phyloP scores from a whole-genome alignment of 805 yeast genomes.

The Pichia occidentalis region DNA sequence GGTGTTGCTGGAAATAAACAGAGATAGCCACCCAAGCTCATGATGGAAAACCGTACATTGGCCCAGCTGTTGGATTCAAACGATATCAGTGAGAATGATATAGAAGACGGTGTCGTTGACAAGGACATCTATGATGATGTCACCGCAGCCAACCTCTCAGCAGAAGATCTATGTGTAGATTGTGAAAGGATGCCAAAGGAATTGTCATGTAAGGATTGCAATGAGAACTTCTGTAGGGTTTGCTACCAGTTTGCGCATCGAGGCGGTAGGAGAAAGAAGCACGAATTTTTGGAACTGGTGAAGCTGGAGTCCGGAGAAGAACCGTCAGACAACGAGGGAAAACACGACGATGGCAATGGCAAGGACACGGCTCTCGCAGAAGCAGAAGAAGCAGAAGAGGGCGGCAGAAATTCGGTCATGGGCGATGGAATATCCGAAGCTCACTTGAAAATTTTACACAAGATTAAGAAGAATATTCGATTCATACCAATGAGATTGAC shows the following conservation, averaged over 20 bases:
- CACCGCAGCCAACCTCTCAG: no score
- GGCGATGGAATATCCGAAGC: no score
- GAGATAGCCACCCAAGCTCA: neutral
- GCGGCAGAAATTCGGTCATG: no score
- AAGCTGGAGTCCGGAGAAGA: constrained; percentile 16
- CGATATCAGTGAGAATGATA: constrained; percentile 18
- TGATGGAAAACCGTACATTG: constrained; percentile 19
- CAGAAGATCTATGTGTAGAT: constrained; percentile 49
- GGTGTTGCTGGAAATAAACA: no score
- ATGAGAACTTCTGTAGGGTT: constrained; percentile 61
- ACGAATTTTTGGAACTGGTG: constrained; percentile 29
- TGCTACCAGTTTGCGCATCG: constrained; percentile 65
- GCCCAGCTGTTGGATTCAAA: constrained; percentile 24
- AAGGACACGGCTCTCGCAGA: neutral
- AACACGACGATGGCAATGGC: constrained; percentile 7
- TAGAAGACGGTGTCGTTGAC: constrained; percentile 6
- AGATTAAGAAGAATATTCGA: constrained; percentile 38
- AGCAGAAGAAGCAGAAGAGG: constrained; percentile 16
- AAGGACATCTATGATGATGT: no score
- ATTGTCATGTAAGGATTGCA: constrained; percentile 54
- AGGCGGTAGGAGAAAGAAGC: constrained; percentile 55
- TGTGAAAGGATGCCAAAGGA: constrained; percentile 71
- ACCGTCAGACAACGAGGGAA: constrained; percentile 16
- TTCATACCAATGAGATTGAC: constrained; percentile 68
- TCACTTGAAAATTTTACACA: constrained; percentile 25